These are phyloP conservation scores for Colletotrichum limetticola DNA, from an alignment of 2,329 filamentous ascomycete genomes.

Conservation along the genomic window DNA sequence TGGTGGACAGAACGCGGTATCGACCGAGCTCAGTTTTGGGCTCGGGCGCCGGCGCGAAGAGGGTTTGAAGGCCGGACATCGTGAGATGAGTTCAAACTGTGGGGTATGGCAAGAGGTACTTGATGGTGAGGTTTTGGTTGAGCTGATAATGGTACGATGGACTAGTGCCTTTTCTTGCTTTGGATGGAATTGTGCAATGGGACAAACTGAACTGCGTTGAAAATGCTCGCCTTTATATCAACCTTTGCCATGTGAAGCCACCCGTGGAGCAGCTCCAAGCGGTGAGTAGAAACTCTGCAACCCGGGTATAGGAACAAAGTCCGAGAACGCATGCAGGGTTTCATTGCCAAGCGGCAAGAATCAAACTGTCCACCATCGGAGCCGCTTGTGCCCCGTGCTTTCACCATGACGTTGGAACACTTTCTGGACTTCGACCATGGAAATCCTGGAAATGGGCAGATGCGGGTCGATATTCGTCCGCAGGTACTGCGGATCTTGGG, in stretches of 20 bases:
- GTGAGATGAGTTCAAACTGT: not conserved
- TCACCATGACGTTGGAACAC: not conserved
- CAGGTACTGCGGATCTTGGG: not conserved
- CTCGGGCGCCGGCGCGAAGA: constrained; percentile 44
- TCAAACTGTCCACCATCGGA: not conserved
- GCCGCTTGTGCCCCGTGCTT: not conserved
- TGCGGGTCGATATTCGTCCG: not conserved
- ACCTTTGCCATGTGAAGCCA: not conserved
- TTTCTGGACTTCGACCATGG: not conserved
- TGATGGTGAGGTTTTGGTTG: not conserved
- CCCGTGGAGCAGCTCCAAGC: not conserved
- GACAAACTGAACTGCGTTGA: not conserved
- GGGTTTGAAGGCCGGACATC: constrained; percentile 18
- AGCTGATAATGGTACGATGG: not conserved
- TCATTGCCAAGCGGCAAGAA: not conserved
- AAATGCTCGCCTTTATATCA: constrained; percentile 14
- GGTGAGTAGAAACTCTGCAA: not conserved
- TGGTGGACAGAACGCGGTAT: constrained; percentile 62
- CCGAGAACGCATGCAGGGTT: constrained; percentile 11
- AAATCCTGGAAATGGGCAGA: not conserved
- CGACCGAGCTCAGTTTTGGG: constrained; percentile 62
- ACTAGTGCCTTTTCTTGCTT: not conserved
- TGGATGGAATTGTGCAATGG: not conserved
- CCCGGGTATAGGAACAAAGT: not conserved
- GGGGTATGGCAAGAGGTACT: not conserved